Evolutionary conservation across 1,284 basidiomycete genomes (phyloP), one percentile per base, ranked within the genome.

Genomic region (Tilletia walkeri): DNA sequence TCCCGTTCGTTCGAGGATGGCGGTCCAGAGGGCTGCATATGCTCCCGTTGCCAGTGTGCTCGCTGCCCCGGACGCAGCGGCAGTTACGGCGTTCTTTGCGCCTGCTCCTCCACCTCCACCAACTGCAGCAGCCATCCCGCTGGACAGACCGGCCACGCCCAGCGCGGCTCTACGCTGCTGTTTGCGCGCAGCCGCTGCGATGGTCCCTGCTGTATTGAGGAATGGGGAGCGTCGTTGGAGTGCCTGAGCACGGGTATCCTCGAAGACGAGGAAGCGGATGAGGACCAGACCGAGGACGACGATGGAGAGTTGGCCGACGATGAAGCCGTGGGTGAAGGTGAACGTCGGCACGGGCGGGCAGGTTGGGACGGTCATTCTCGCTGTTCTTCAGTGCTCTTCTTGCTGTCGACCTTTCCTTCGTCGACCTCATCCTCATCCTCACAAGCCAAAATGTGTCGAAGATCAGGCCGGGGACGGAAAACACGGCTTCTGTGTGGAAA

Each of bases 181-280:
- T 36, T 63, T 63, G 59, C 59, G 59, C 3, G 67, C 56, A 5
- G 54, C 41, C 34, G 50, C 53, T 41, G 65, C 39, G 20, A 66
- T 48, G 39, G 59, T 20, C 14, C 54, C 30, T 39, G 54, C 50
- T n/a, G 61, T 34, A 36, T 70, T 65, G 56, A 39, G 54, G 61
- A 65, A 20, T 2, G 45, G 38, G 18, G 54, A 73, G 67, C 84
- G 84, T 75, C 83, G 84, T 18, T 73, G 75, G 50, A 81, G 77
- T 69, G 83, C 80, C 6, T 67, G 85, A 80, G 20, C 79, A 9
- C 74, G 75, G 36, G 75, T 76, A 66, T 86, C 84, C 59, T 87
- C 86, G 73, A 88, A 88, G 65, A 88, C 86, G 76, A 88, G 85
- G 81, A 87, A 88, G 63, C 86, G 85, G 56, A 88, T 82, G 72